phyloP scores from a whole-genome alignment of 23 red algal genomes.

The Gracilaria vermiculophylla region DNA sequence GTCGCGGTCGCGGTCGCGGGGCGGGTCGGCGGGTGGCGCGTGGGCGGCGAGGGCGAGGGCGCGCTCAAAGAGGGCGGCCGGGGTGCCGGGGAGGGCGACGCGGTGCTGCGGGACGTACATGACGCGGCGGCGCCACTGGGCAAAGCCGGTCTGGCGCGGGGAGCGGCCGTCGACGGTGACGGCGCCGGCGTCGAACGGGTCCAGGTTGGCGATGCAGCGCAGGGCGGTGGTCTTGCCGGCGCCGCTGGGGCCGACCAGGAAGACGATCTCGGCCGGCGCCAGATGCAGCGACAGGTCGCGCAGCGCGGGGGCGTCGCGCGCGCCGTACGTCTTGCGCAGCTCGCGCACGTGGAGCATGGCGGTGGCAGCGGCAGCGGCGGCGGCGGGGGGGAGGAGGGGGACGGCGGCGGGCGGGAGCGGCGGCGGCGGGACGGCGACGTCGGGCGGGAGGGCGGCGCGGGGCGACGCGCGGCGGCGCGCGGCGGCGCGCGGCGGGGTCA shows the following conservation, averaged over 20 bases:
- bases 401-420: background rate
- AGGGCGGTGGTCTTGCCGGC: conserved; percentile 69
- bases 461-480: too few relatives aligned
- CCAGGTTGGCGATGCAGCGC: conserved; percentile 59
- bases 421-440: too few relatives aligned
- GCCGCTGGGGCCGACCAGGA: conserved; percentile 69
- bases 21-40: too few relatives aligned
- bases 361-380: background rate
- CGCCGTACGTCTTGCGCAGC: background rate
- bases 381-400: background rate
- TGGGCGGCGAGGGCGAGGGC: background rate
- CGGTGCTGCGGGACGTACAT: conserved; percentile 67
- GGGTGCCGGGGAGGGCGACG: conserved; percentile 31
- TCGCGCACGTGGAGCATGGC: background rate
- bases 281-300: background rate
- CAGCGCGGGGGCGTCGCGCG: background rate
- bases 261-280: conserved; percentile 28
- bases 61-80: conserved; percentile 24
- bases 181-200: conserved; percentile 1
- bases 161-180: conserved; percentile 8
- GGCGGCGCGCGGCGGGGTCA: too few relatives aligned
- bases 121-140: conserved; percentile 49
- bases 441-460: too few relatives aligned
- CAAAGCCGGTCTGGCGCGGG: background rate
- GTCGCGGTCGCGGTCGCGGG: conserved; percentile 36